Base-by-base conservation (phyloP, 345 rosid genomes). In the Salix viminalis region DNA sequence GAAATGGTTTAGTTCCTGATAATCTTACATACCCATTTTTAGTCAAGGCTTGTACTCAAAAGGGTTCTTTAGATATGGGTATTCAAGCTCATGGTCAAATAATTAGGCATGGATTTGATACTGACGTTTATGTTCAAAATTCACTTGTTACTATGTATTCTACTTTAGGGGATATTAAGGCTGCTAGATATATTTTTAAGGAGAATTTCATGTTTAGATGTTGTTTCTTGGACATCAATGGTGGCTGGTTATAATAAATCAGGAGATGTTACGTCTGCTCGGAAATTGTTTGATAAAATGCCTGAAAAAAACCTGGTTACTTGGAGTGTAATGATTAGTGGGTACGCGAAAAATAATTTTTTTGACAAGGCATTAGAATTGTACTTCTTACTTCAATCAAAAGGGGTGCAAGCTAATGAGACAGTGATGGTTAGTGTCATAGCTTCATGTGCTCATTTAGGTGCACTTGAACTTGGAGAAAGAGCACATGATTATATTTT, bases 171-270 rank as follows among this genome's bases (percentile, higher is more conserved):
- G 84, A 79, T 77, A 72, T 90, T 21, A 21, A 75, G 56, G 74
- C 92, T 1, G 96, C 96, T 13, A 81, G 83, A 26, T 71, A 65
- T 54, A 75, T 90, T 18, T 89, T 90, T 65, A 52, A 52, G 71
- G 26, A 65, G 68, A 26, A 88, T 90, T 80, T 15, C 30, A 46
- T 56, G 50, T 61, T 78, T 77, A 2, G 88, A 93, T 73, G 91
- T 90, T 48, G 92, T 88, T 77, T 93, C 92, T 4, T 93, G 93
- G 93, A 91, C 91, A 70, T 90, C 91, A 1, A 90, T 91, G 92
- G 80, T 91, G 0, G 76, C 84, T 4, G 92, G 91, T 0, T 89
- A 79, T 24, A 82, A 76, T 7, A 87, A 77, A 75, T 50, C 83
- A 5, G 91, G 95, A 21, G 80, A 87, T 66, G 80, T 83, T 30